Conservation (phyloP, 345 rosid genomes). For the Rubroshorea leprosula region DNA sequence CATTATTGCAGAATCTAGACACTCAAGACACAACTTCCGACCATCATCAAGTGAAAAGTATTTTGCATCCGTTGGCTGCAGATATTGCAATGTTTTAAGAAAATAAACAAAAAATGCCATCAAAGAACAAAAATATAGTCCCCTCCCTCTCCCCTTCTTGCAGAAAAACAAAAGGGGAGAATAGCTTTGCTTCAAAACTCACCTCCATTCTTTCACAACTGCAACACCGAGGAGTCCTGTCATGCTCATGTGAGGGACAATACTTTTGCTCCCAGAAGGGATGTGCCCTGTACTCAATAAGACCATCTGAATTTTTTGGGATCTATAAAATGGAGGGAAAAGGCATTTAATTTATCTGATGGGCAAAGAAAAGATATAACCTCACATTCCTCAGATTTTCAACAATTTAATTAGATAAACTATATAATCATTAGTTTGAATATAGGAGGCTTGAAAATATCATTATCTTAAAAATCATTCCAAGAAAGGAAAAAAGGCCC, state of each 20-base stretch:
- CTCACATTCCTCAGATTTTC: too few species aligned
- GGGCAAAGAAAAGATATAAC: neutral
- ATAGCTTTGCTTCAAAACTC: slow-evolving; percentile 13
- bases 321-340: slow-evolving; percentile 40
- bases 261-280: slow-evolving; percentile 84
- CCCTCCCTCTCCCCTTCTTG: neutral
- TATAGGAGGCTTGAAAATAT: too few species aligned
- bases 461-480: too few species aligned
- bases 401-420: too few species aligned
- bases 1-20: slow-evolving; percentile 81
- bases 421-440: too few species aligned
- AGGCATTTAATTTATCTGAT: slow-evolving; percentile 6
- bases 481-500: too few species aligned
- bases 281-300: slow-evolving; percentile 72
- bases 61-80: slow-evolving; percentile 55
- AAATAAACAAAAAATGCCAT: neutral
- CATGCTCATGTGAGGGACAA: slow-evolving; percentile 91
- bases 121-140: neutral
- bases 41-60: slow-evolving; percentile 73
- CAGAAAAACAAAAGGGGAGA: neutral
- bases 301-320: slow-evolving; percentile 61
- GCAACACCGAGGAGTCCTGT: slow-evolving; percentile 72
- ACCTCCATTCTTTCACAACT: slow-evolving; percentile 92
- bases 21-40: slow-evolving; percentile 73
- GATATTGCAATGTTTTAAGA: slow-evolving; percentile 12